Evolutionary conservation across 768 basidiomycete species (phyloP).

Genomic region (Tylopilus rubrobrunneus): DNA sequence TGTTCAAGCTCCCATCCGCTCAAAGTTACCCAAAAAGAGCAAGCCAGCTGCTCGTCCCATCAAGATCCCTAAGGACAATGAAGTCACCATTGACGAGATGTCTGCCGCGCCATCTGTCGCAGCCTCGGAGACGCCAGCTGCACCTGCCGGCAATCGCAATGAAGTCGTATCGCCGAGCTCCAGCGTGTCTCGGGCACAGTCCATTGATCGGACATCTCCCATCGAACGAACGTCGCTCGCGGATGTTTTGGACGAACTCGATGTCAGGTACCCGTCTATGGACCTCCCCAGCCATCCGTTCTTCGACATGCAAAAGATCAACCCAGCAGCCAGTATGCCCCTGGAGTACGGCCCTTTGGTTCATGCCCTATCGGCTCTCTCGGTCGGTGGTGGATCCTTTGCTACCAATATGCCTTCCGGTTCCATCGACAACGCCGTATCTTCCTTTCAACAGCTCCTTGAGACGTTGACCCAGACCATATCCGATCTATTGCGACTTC

Average conservation of each 20-base stretch:
- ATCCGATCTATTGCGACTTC: constrained; percentile 77
- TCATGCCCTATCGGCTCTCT: constrained; percentile 80
- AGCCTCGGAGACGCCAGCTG: constrained; percentile 44
- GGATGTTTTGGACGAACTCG: constrained; percentile 66
- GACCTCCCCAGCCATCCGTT: constrained; percentile 68
- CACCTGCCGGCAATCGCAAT: constrained; percentile 31
- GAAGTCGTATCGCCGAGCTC: constrained; percentile 45
- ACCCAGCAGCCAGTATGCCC: constrained; percentile 75
- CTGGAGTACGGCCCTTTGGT: constrained; percentile 83
- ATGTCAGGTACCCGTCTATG: constrained; percentile 56
- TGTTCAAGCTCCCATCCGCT: constrained; percentile 68
- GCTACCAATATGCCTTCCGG: constrained; percentile 75
- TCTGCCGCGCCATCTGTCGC: constrained; percentile 43
- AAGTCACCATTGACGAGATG: constrained; percentile 37
- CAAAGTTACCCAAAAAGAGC: constrained; percentile 81
- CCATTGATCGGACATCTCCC: constrained; percentile 47
- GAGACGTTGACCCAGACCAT: constrained; percentile 90
- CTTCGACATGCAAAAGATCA: constrained; percentile 69
- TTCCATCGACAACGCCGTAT: constrained; percentile 87
- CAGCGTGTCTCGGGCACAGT: constrained; percentile 58
- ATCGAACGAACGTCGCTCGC: constrained; percentile 49
- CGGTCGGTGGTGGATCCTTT: constrained; percentile 81
- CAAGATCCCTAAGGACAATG: constrained; percentile 59
- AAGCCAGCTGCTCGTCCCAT: constrained; percentile 60
- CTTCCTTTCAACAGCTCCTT: constrained; percentile 83